These are phyloP conservation scores for Xylariomycetidae sp. DNA, from an alignment of 2,329 filamentous ascomycete species.

Conservation along the genomic window DNA sequence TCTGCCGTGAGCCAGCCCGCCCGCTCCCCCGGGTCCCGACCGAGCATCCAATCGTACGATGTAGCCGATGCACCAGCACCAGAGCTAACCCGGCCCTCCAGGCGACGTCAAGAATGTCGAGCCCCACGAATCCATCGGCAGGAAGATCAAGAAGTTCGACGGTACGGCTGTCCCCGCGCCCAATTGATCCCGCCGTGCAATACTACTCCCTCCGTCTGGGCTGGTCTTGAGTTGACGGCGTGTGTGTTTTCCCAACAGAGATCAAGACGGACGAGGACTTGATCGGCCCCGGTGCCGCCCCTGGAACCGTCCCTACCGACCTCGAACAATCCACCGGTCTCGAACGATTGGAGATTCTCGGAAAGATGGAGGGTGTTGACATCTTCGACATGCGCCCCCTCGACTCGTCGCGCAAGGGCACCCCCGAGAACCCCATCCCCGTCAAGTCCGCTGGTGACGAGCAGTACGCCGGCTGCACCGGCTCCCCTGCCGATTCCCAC, in stretches of 20 bases:
- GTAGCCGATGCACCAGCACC: conserved; percentile 18
- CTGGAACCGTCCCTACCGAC: conserved; percentile 86
- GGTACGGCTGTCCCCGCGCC: conserved; percentile 33
- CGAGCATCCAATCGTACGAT: conserved; percentile 26
- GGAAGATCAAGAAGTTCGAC: conserved; percentile 35
- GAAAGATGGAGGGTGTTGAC: conserved; percentile 98
- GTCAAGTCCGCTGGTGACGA: conserved; percentile 92
- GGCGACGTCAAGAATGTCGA: conserved; percentile 40
- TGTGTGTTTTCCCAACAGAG: conserved; percentile 52
- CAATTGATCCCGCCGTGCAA: conserved; percentile 8
- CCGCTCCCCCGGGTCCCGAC: conserved; percentile 1
- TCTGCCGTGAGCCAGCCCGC: conserved; percentile 48
- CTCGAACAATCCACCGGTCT: conserved; percentile 94
- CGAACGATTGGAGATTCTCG: conserved; percentile 96
- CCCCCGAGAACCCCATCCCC: conserved; percentile 80
- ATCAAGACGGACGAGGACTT: conserved; percentile 80
- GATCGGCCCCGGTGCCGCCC: conserved; percentile 70
- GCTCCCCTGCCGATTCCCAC: conserved; percentile 88
- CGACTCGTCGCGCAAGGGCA: conserved; percentile 83
- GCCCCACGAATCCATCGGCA: conserved; percentile 35
- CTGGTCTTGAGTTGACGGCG: conserved; percentile 14
- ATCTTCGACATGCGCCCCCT: conserved; percentile 98
- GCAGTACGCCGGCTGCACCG: conserved; percentile 96
- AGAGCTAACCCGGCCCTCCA: conserved; percentile 30
- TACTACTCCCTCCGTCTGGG: conserved; percentile 1